Percentiles rank a stretch among this genome's conserved stretches.
These are phyloP conservation scores for Ophiognomonia clavigignenti-juglandacearum DNA, from an alignment of 2,329 filamentous ascomycete genomes.

Conservation along the genomic window DNA sequence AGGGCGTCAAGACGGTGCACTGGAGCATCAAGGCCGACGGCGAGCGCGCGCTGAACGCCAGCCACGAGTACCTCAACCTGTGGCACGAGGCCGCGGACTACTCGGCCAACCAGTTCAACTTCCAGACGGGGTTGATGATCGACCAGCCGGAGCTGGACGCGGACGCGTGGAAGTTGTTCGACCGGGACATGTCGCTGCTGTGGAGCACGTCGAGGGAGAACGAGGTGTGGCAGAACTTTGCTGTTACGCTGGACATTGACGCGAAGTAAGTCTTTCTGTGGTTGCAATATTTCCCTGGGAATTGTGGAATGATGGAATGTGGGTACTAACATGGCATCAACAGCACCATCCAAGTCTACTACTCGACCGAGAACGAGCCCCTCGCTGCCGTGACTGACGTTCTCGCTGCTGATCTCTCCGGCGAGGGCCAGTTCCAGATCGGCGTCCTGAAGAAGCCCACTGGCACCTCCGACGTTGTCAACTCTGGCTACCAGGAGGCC, in stretches of 20 bases:
- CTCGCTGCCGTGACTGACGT: slow-evolving; percentile 42
- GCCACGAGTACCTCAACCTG: slow-evolving; percentile 31
- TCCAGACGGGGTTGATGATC: slow-evolving; percentile 29
- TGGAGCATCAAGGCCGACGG: slow-evolving; percentile 30
- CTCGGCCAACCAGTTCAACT: slow-evolving; percentile 33
- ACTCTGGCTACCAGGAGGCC: slow-evolving; percentile 42
- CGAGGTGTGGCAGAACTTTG: slow-evolving; percentile 57
- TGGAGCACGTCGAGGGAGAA: slow-evolving; percentile 38
- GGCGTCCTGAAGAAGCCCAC: slow-evolving; percentile 55
- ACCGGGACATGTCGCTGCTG: slow-evolving; percentile 32
- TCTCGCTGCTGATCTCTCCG: slow-evolving; percentile 45
- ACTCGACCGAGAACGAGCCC: slow-evolving; percentile 42
- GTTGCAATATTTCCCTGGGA: neutral
- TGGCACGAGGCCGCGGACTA: slow-evolving; percentile 34
- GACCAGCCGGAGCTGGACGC: slow-evolving; percentile 29
- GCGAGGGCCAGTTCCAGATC: slow-evolving; percentile 51
- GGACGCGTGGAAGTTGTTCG: slow-evolving; percentile 37
- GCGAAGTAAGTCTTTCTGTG: slow-evolving; percentile 43
- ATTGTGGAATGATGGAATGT: neutral
- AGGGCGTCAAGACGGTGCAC: slow-evolving; percentile 31
- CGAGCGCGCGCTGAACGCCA: slow-evolving; percentile 28
- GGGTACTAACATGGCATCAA: neutral
- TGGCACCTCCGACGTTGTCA: slow-evolving; percentile 45
- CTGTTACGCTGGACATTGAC: slow-evolving; percentile 48
- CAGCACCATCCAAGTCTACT: slow-evolving; percentile 53